Evolutionary conservation across 495 filamentous ascomycete species (phyloP).

Genomic region (Penicillium pulvis): DNA sequence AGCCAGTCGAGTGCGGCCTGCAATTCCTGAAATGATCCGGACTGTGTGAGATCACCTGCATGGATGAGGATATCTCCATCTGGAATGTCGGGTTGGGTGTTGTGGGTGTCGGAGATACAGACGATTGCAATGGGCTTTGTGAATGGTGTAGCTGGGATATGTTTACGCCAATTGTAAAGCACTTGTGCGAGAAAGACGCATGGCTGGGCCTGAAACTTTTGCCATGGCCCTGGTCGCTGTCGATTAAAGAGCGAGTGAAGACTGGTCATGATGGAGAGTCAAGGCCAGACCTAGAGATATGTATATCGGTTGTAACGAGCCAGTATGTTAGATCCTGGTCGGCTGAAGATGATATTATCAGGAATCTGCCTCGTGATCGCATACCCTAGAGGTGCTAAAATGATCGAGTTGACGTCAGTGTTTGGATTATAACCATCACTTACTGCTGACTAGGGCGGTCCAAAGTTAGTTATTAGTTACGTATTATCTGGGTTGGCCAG

Average conservation of each 20-base stretch:
- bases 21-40: constrained; percentile 60
- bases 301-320: background rate
- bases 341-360: background rate
- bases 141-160: constrained; percentile 18
- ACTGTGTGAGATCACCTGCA: constrained; percentile 71
- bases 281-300: background rate
- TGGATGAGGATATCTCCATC: constrained; percentile 75
- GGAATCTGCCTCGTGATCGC: no score
- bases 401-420: no score
- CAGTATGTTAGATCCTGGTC: background rate
- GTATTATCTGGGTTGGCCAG: no score
- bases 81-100: constrained; percentile 56
- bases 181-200: constrained; percentile 21
- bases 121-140: constrained; percentile 19
- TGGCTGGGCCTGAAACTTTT: constrained; percentile 18
- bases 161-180: constrained; percentile 21
- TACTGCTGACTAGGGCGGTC: no score
- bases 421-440: no score
- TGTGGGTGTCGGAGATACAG: constrained; percentile 81
- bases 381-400: no score
- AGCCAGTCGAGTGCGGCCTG: constrained; percentile 69
- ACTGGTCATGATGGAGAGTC: constrained; percentile 8
- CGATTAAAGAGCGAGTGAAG: constrained; percentile 18
- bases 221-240: constrained; percentile 22
- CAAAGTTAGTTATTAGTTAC: no score